These are phyloP conservation scores for Plenodomus lindquistii DNA, from an alignment of 2,329 filamentous ascomycete genomes.

Conservation along the genomic window DNA sequence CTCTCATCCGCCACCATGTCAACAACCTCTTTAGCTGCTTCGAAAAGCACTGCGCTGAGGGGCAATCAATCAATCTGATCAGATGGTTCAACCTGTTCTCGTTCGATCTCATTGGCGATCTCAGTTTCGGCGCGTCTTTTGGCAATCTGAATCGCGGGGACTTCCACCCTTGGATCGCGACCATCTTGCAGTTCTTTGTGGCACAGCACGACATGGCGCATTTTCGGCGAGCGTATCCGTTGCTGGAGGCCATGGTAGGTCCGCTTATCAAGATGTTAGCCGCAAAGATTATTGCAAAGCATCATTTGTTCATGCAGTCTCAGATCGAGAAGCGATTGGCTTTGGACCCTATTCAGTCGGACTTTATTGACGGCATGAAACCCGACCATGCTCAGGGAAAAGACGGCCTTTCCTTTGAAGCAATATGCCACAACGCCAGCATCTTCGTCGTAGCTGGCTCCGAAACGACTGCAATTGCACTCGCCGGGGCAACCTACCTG, in stretches of 20 bases:
- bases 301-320: no score
- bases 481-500: slow-evolving; percentile 16
- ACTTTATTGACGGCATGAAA: slow-evolving; percentile 22
- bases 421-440: slow-evolving; percentile 10
- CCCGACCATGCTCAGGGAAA: slow-evolving; percentile 9
- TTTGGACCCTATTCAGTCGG: slow-evolving; percentile 16
- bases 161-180: slow-evolving; percentile 23
- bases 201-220: no score
- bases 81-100: slow-evolving; percentile 22
- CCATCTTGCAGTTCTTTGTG: slow-evolving; percentile 19
- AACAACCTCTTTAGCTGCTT: slow-evolving; percentile 3
- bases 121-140: slow-evolving; percentile 56
- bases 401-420: slow-evolving; percentile 20
- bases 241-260: no score
- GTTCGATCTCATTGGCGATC: slow-evolving; percentile 43
- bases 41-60: slow-evolving; percentile 1
- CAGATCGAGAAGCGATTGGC: no score
- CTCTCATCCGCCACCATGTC: slow-evolving; percentile 2
- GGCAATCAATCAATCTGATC: slow-evolving; percentile 8
- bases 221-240: no score
- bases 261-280: no score
- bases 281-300: no score
- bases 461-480: slow-evolving; percentile 21
- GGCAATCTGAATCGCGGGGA: slow-evolving; percentile 17
- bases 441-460: slow-evolving; percentile 26